Conservation (phyloP, 2,329 filamentous ascomycete species). For the Colletotrichum graminicola region DNA sequence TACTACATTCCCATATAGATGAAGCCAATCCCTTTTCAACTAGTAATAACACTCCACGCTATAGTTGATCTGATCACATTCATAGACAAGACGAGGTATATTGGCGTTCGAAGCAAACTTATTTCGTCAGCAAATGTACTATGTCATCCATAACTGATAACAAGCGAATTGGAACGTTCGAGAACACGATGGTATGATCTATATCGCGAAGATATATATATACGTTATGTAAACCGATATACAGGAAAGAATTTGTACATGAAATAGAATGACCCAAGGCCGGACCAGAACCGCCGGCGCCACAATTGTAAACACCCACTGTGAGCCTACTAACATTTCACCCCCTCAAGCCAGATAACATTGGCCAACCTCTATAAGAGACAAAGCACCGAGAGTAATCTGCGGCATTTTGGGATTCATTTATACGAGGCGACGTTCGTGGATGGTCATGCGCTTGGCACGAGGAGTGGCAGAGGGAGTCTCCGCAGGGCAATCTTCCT, state of each 20-base stretch:
- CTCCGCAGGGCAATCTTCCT: slow-evolving; percentile 36
- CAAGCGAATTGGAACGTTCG: no score
- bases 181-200: slow-evolving; percentile 29
- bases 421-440: slow-evolving; percentile 40
- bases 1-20: background rate
- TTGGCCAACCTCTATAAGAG: background rate
- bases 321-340: slow-evolving; percentile 2
- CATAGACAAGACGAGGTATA: background rate
- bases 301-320: slow-evolving; percentile 29
- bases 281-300: slow-evolving; percentile 18
- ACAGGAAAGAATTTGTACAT: slow-evolving; percentile 39
- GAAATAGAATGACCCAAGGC: slow-evolving; percentile 24
- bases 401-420: background rate
- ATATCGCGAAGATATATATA: slow-evolving; percentile 38
- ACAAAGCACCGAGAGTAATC: background rate
- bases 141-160: background rate
- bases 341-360: background rate
- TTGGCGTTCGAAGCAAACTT: background rate
- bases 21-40: background rate
- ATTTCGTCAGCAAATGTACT: background rate
- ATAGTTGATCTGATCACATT: background rate
- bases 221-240: slow-evolving; percentile 34
- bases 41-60: background rate
- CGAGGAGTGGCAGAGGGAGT: slow-evolving; percentile 1
- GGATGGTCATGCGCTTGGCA: slow-evolving; percentile 40